Conservation (phyloP, 2,329 filamentous ascomycete species). For the Neodidymelliopsis sp. region DNA sequence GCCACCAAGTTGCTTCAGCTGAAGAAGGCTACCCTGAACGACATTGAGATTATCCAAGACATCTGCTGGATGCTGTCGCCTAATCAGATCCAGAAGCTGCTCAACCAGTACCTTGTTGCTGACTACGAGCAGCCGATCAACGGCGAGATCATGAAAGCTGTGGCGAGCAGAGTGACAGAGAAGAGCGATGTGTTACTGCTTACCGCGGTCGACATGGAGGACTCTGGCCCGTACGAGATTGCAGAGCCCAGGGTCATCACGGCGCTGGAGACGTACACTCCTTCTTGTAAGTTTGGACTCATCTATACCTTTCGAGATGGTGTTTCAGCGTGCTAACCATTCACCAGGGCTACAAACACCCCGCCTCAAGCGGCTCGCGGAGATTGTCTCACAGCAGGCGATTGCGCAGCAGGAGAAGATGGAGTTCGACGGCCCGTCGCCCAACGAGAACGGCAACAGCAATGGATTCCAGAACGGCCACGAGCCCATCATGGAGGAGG, state of each 20-base stretch:
- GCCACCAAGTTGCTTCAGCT: slow-evolving; percentile 97
- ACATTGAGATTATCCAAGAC: slow-evolving; percentile 99
- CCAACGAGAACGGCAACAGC: slow-evolving; percentile 28
- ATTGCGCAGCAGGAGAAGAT: slow-evolving; percentile 93
- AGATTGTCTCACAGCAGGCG: slow-evolving; percentile 96
- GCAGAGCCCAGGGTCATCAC: slow-evolving; percentile 96
- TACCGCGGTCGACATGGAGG: slow-evolving; percentile 97
- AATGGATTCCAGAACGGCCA: slow-evolving; percentile 35
- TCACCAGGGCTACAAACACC: slow-evolving; percentile 91
- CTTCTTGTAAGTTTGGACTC: slow-evolving; percentile 78
- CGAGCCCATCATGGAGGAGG: slow-evolving; percentile 34
- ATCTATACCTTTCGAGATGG: neutral
- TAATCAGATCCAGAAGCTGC: slow-evolving; percentile 97
- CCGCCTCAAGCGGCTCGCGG: slow-evolving; percentile 91
- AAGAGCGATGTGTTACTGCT: slow-evolving; percentile 96
- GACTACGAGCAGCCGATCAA: slow-evolving; percentile 99
- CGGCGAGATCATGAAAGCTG: slow-evolving; percentile 99
- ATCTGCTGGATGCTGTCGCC: slow-evolving; percentile 99
- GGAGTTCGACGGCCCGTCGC: slow-evolving; percentile 57
- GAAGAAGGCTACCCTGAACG: slow-evolving; percentile 98
- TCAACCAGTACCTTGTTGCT: slow-evolving; percentile 98
- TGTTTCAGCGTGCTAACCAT: too few relatives aligned
- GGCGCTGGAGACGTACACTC: slow-evolving; percentile 96
- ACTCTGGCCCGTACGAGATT: slow-evolving; percentile 97
- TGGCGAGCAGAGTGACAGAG: slow-evolving; percentile 94